Evolutionary conservation across 2,329 filamentous ascomycete genomes (phyloP).

Genomic region (Aspergillus sp.): DNA sequence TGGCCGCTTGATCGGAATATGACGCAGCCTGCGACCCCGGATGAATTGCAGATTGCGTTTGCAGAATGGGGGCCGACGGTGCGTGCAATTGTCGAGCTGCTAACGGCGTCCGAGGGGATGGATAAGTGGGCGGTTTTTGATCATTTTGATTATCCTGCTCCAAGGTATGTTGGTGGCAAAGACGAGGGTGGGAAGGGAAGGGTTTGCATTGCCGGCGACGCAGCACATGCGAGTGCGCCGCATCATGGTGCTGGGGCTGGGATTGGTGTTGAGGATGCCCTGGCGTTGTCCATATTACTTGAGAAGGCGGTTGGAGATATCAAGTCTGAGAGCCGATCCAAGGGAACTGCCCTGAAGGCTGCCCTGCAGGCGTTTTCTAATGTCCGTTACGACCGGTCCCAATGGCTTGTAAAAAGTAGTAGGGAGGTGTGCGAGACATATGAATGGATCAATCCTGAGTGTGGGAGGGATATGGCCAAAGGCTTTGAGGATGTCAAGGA

Average conservation of each 20-base stretch:
- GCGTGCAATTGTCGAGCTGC: conserved; percentile 31
- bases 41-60: conserved; percentile 9
- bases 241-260: conserved; percentile 30
- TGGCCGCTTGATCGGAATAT: conserved; percentile 18
- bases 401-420: conserved; percentile 46
- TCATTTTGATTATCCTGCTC: conserved; percentile 44
- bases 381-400: conserved; percentile 42
- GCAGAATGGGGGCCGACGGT: conserved; percentile 47
- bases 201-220: conserved; percentile 26
- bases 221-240: conserved; percentile 28
- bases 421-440: conserved; percentile 24
- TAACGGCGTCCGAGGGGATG: conserved; percentile 44
- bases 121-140: conserved; percentile 61
- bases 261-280: conserved; percentile 27
- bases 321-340: neutral
- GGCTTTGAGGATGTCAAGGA: conserved; percentile 41
- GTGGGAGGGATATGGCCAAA: conserved; percentile 35
- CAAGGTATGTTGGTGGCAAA: conserved; percentile 36
- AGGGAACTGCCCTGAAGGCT: conserved; percentile 9
- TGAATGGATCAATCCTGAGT: conserved; percentile 17
- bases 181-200: neutral
- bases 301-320: conserved; percentile 1
- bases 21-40: conserved; percentile 18
- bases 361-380: conserved; percentile 43
- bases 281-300: conserved; percentile 18